Base-by-base conservation (phyloP, 1,284 basidiomycete species). In the Melanopsichium pennsylvanicum region DNA sequence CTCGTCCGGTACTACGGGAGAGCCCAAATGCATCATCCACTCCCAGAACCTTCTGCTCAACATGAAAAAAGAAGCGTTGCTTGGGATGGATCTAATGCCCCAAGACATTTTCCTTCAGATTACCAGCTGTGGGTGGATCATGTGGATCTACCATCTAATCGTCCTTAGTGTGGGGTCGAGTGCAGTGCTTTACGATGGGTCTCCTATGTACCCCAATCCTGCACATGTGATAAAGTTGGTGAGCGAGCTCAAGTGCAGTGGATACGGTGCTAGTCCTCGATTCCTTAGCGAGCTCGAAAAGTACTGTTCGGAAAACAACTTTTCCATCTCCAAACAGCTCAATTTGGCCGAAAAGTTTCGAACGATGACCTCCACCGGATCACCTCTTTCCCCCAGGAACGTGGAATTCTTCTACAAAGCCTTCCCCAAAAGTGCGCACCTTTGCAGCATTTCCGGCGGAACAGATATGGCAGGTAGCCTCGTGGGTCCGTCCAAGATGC, bases 11-110 rank as follows among this genome's bases (percentile, higher is more conserved):
- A 82, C 82, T 2, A 83, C 82, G 0, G 82, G 82, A 16, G 78
- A 81, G 51, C 82, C 82, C 16, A 82, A 82, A 64, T 71, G 72
- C 16, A 82, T 82, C 56, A 68, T 76, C 8, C 76, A 80, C 42
- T 61, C 57, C 4, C 72, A 74, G 11, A 74, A 74, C 26, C 59
- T 78, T 50, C 45, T 78, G 38, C 40, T 64, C 31, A 62, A 59
- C 47, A 48, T 62, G 46, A 72, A 66, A 34, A 69, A 69, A 32
- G 70, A 72, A 38, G 51, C 54, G 11, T 21, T 72, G 31, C 50
- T 76, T 9, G 61, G 71, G 44, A 25, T 57, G n/a, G 60, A 71
- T 27, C 37, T 73, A 13, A 61, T 70, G 48, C 70, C 75, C 18
- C 40, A 58, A 15, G 78, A 80, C 52, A n/a, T 40, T 12, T 75